Evolutionary conservation across 1,284 basidiomycete species (phyloP).

Genomic region (Sphaerobolus stellatus): DNA sequence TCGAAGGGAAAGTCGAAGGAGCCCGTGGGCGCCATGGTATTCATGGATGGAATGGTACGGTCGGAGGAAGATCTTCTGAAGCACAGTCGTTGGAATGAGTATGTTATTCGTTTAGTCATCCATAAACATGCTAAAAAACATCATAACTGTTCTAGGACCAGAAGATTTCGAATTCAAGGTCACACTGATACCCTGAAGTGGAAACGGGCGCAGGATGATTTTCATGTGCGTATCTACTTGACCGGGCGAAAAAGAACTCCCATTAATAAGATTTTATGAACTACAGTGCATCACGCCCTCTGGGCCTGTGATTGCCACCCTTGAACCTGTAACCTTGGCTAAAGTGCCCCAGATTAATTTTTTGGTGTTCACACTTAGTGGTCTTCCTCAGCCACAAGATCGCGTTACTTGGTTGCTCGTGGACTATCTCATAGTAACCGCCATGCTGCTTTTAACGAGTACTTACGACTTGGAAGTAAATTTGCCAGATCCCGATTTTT

Average conservation of each 20-base stretch:
- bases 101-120: slow-evolving; percentile 26
- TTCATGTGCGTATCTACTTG: slow-evolving; percentile 57
- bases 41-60: slow-evolving; percentile 58
- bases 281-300: slow-evolving; percentile 58
- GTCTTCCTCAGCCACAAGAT: slow-evolving; percentile 53
- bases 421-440: slow-evolving; percentile 66
- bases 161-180: slow-evolving; percentile 66
- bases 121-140: no score
- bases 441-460: slow-evolving; percentile 63
- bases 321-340: slow-evolving; percentile 52
- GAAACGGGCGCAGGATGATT: slow-evolving; percentile 57
- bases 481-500: not conserved
- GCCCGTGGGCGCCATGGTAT: slow-evolving; percentile 49
- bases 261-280: no score
- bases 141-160: slow-evolving; percentile 35
- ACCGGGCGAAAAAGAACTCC: no score
- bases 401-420: slow-evolving; percentile 58
- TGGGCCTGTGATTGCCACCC: slow-evolving; percentile 61
- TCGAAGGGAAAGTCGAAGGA: slow-evolving; percentile 52
- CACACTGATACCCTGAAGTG: slow-evolving; percentile 65
- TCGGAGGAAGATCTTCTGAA: slow-evolving; percentile 58
- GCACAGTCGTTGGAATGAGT: slow-evolving; percentile 50
- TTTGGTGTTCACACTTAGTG: slow-evolving; percentile 46
- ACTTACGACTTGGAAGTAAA: slow-evolving; percentile 59
- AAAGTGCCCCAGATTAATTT: slow-evolving; percentile 52